phyloP scores from a whole-genome alignment of 2,329 filamentous ascomycete genomes.

The Albophoma yamanashiensis region DNA sequence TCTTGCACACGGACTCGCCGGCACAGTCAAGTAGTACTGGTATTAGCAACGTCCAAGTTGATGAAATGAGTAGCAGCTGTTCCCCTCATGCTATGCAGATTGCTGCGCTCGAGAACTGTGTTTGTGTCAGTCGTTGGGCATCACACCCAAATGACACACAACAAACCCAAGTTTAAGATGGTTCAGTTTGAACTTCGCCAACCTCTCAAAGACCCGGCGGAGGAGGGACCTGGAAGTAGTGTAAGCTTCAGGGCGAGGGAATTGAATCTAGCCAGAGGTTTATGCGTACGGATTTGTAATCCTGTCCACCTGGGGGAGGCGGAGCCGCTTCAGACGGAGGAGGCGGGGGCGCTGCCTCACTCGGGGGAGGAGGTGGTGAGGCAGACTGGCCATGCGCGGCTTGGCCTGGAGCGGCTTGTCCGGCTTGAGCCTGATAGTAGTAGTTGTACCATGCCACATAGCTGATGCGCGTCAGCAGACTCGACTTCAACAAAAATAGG shows the following conservation, averaged over 20 bases:
- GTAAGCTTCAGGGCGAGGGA: not conserved
- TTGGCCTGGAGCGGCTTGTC: conserved; percentile 36
- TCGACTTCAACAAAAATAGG: not conserved
- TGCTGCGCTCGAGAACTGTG: not conserved
- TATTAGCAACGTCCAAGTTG: not conserved
- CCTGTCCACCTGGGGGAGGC: conserved; percentile 40
- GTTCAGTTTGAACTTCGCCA: not conserved
- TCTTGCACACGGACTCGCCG: not conserved
- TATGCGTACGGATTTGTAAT: conserved; percentile 53
- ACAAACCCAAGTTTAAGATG: conserved; percentile 1
- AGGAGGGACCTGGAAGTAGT: conserved; percentile 35
- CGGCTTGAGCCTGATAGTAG: conserved; percentile 45
- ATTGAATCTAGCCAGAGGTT: not conserved
- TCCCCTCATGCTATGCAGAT: not conserved
- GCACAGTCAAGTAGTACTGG: not conserved
- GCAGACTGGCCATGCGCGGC: conserved; percentile 33
- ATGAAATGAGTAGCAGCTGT: not conserved
- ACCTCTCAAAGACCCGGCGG: conserved; percentile 39
- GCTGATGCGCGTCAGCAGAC: conserved; percentile 20
- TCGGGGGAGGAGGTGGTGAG: conserved; percentile 48
- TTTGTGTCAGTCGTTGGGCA: not conserved
- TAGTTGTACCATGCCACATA: conserved; percentile 67
- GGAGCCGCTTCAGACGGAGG: conserved; percentile 4
- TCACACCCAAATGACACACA: not conserved
- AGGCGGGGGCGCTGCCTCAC: conserved; percentile 50